Conservation (phyloP, 192 early-diverging fungal species). For the Coemansia sp. region DNA sequence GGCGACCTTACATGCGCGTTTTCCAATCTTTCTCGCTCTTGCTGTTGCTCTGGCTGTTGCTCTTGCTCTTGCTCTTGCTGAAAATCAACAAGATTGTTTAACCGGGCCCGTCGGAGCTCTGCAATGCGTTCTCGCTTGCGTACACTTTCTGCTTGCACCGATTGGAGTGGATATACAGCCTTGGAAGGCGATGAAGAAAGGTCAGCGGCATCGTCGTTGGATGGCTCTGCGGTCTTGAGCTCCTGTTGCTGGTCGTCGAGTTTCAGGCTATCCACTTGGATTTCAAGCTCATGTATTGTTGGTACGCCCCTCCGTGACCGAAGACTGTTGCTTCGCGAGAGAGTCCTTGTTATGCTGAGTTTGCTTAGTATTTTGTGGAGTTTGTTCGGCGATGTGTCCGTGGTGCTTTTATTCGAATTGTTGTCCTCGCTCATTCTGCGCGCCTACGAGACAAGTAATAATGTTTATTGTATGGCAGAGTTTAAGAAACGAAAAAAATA, state of each 20-base stretch:
- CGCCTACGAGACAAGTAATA: background rate
- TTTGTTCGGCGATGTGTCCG: slow-evolving; percentile 17
- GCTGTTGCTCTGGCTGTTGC: slow-evolving; percentile 1
- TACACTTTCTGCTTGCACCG: slow-evolving; percentile 25
- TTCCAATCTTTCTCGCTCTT: background rate
- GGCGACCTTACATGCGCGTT: background rate
- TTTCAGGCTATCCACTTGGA: background rate
- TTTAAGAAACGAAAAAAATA: background rate
- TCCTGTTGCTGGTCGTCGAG: background rate
- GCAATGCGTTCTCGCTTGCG: slow-evolving; percentile 45
- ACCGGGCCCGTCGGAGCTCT: slow-evolving; percentile 32
- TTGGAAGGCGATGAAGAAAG: background rate
- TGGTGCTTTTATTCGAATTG: background rate
- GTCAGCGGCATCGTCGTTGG: background rate
- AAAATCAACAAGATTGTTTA: slow-evolving; percentile 9
- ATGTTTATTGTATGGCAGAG: background rate
- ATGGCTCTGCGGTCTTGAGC: background rate
- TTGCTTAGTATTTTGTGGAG: slow-evolving; percentile 24
- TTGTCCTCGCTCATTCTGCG: slow-evolving; percentile 15
- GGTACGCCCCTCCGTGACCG: slow-evolving; percentile 27
- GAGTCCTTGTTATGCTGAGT: slow-evolving; percentile 23
- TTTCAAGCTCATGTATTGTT: slow-evolving; percentile 15
- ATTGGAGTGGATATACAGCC: background rate
- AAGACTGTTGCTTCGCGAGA: slow-evolving; percentile 19
- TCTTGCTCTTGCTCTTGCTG: slow-evolving; percentile 5